Evolutionary conservation across 2,329 filamentous ascomycete species (phyloP).

Genomic region (Alternaria dauci): DNA sequence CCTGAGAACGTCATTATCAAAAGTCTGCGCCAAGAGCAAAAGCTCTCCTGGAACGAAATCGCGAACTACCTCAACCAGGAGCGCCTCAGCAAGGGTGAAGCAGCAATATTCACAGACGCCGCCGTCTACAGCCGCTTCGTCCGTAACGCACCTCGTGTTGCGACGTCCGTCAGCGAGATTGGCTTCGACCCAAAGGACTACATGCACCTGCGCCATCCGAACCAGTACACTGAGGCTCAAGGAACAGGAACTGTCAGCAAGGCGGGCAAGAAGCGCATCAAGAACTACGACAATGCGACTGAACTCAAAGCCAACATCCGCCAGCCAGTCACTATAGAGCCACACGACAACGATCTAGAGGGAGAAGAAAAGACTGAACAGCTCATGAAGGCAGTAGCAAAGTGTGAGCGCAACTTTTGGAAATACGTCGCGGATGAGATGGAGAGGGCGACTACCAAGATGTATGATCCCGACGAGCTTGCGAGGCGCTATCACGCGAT

Average conservation of each 20-base stretch:
- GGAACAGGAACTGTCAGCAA: constrained; percentile 13
- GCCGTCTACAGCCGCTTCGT: constrained; percentile 51
- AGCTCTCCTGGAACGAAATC: constrained; percentile 41
- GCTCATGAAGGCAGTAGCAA: constrained; percentile 41
- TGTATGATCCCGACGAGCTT: constrained; percentile 32
- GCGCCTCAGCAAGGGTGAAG: constrained; percentile 25
- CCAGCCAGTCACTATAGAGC: constrained; percentile 1
- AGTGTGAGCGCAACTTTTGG: constrained; percentile 44
- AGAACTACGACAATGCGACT: constrained; percentile 28
- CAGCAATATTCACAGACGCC: constrained; percentile 34
- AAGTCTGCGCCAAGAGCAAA: constrained; percentile 36
- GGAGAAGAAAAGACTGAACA: constrained; percentile 28
- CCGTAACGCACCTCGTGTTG: constrained; percentile 38
- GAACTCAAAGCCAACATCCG: constrained; percentile 38
- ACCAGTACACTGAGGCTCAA: constrained; percentile 12
- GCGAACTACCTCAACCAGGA: constrained; percentile 35
- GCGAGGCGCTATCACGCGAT: constrained; percentile 28
- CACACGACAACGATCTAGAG: constrained; percentile 24
- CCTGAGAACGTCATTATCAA: constrained; percentile 48
- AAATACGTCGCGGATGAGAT: constrained; percentile 42
- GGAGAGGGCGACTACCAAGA: constrained; percentile 34
- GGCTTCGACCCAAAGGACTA: constrained; percentile 47
- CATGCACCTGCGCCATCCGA: constrained; percentile 40
- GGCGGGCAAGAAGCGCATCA: constrained; percentile 35
- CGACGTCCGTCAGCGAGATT: constrained; percentile 28